Base-by-base conservation (phyloP, 2,329 filamentous ascomycete species). In the Neurospora sp. region DNA sequence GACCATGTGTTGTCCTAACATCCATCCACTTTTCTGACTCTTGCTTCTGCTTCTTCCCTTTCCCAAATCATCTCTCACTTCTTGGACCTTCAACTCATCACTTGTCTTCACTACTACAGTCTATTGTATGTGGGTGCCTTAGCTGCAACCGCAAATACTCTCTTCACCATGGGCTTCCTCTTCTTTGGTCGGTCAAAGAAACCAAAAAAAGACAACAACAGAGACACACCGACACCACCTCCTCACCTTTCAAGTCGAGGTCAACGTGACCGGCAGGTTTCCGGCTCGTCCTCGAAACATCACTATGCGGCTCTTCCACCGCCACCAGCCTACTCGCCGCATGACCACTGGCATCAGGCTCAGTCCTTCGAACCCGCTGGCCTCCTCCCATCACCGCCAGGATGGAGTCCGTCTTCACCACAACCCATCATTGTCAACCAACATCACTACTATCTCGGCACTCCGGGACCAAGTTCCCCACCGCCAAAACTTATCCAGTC, bases 361-460 rank as follows among this genome's bases (percentile, higher is more conserved):
- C 69, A 72, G 13, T 46, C 69, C 5, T 75, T 75, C 70, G 75
- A 76, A 33, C 74, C 77, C 9, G 75, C 76, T 8, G 77, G 76
- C 8, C 75, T 77, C 15, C 74, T 77, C 19, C 74, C 74, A 39
- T 66, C 76, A 43, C 75, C 77, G 28, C 70, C 73, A 2, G 73
- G 74, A 19, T 78, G 76, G 75, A 71, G 68, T 28, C 11, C 66
- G 70, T 33, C 67, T 71, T 15, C 72, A 70, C 71, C 74, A 8
- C 68, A 69, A 1, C 82, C 83, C 8, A 81, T 86, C 68, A 79
- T 86, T 38, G 83, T 86, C 67, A 85, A 86, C 71, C 84, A 86
- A 71, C 80, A 86, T 71, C 81, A 86, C 73, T 85, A 86, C 74
- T 85, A 86, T 72, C 74, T 85, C 67, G 73, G 75, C 23, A 74